Conservation (phyloP, 805 yeast genomes). For the Candida insectalens region DNA sequence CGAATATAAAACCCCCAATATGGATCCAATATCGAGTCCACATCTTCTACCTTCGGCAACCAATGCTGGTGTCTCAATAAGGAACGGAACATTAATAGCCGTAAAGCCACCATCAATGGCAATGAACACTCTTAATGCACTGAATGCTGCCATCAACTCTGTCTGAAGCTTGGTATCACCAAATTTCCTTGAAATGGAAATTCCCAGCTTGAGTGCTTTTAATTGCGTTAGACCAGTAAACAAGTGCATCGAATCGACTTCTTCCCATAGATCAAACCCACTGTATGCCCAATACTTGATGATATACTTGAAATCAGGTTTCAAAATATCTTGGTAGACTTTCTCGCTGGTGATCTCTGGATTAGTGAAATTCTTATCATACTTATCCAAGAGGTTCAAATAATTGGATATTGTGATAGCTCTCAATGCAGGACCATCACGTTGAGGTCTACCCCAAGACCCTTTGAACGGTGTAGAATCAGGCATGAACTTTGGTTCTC, state of each 20-base stretch:
- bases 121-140: constrained; percentile 29
- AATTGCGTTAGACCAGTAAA: constrained; percentile 73
- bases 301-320: constrained; percentile 64
- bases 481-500: constrained; percentile 82
- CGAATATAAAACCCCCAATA: constrained; percentile 38
- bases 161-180: constrained; percentile 21
- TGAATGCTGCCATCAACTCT: constrained; percentile 23
- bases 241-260: constrained; percentile 62
- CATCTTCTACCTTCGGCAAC: constrained; percentile 32
- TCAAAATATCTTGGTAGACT: constrained; percentile 43
- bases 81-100: constrained; percentile 34
- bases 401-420: constrained; percentile 53
- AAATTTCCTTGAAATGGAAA: constrained; percentile 26
- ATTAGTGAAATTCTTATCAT: constrained; percentile 16
- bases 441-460: constrained; percentile 91
- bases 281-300: constrained; percentile 46
- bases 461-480: constrained; percentile 54
- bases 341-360: constrained; percentile 19
- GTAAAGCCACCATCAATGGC: constrained; percentile 32
- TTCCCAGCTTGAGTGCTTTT: constrained; percentile 54
- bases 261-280: constrained; percentile 95
- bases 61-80: constrained; percentile 60
- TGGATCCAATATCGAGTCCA: constrained; percentile 74
- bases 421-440: constrained; percentile 89
- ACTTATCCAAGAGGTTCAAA: constrained; percentile 31